These are phyloP conservation scores for Fusarium coffeatum DNA, from an alignment of 2,329 filamentous ascomycete genomes.

Conservation along the genomic window DNA sequence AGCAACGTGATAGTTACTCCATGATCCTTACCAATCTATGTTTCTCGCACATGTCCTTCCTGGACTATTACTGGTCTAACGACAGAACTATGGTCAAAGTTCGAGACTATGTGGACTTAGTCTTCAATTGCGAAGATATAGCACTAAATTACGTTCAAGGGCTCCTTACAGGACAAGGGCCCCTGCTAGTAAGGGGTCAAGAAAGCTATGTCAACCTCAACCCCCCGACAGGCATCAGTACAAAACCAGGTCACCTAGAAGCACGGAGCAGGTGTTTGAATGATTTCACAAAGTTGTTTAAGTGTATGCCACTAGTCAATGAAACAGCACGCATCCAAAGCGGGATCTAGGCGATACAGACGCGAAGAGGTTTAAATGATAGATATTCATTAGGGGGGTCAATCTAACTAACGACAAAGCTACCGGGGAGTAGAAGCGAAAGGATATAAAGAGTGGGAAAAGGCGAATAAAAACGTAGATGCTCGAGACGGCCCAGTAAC, in stretches of 20 bases:
- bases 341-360: too few relatives aligned
- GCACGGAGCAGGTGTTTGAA: constrained; percentile 52
- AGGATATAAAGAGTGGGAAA: too few relatives aligned
- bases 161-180: constrained; percentile 51
- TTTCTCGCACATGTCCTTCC: constrained; percentile 53
- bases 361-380: too few relatives aligned
- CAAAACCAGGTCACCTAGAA: constrained; percentile 49
- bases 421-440: too few relatives aligned
- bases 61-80: constrained; percentile 54
- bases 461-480: too few relatives aligned
- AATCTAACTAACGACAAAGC: too few relatives aligned
- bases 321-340: constrained; percentile 50
- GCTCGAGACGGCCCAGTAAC: too few relatives aligned
- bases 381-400: too few relatives aligned
- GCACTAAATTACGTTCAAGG: constrained; percentile 54
- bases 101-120: constrained; percentile 53
- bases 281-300: constrained; percentile 50
- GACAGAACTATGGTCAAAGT: constrained; percentile 47
- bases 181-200: constrained; percentile 51
- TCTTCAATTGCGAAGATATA: constrained; percentile 57
- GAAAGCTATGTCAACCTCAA: constrained; percentile 49
- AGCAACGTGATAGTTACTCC: constrained; percentile 48
- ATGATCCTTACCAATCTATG: constrained; percentile 54
- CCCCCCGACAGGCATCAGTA: constrained; percentile 50
- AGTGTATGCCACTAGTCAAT: constrained; percentile 52